Conservation (phyloP, 2,329 filamentous ascomycete species). For the Pleurostoma richardsiae region DNA sequence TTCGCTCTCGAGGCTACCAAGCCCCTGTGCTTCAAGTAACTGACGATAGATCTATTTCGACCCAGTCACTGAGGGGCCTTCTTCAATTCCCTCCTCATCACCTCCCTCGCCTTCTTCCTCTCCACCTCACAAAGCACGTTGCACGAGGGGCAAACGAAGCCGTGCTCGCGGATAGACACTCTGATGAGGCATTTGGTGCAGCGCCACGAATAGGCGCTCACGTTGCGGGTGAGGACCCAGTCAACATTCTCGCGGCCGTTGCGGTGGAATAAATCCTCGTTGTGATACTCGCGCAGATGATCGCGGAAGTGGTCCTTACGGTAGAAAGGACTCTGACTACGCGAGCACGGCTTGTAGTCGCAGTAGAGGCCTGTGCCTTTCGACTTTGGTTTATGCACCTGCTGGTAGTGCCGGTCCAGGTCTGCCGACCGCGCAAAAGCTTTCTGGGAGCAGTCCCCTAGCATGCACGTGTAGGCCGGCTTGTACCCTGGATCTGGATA, state of each 20-base stretch:
- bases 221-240: conserved; percentile 32
- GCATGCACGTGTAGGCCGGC: too few relatives aligned
- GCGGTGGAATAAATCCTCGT: conserved; percentile 47
- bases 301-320: conserved; percentile 53
- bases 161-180: conserved; percentile 31
- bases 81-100: background rate
- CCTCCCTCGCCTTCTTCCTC: conserved; percentile 21
- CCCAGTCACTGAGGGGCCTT: too few relatives aligned
- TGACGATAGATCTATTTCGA: too few relatives aligned
- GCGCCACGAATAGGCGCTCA: conserved; percentile 44
- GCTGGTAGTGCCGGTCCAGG: conserved; percentile 46
- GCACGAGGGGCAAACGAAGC: conserved; percentile 43
- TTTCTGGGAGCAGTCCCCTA: conserved; percentile 32
- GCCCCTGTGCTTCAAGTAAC: too few relatives aligned
- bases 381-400: conserved; percentile 37
- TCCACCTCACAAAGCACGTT: conserved; percentile 39
- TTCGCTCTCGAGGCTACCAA: too few relatives aligned
- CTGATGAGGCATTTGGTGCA: conserved; percentile 47
- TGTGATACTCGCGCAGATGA: conserved; percentile 50
- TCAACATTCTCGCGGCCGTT: conserved; percentile 22
- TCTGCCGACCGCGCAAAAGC: conserved; percentile 49
- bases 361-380: conserved; percentile 40
- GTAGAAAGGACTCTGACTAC: conserved; percentile 40
- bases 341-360: conserved; percentile 45
- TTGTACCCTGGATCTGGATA: too few relatives aligned